Conservation (phyloP, 495 filamentous ascomycete genomes). For the Choiromyces venosus region DNA sequence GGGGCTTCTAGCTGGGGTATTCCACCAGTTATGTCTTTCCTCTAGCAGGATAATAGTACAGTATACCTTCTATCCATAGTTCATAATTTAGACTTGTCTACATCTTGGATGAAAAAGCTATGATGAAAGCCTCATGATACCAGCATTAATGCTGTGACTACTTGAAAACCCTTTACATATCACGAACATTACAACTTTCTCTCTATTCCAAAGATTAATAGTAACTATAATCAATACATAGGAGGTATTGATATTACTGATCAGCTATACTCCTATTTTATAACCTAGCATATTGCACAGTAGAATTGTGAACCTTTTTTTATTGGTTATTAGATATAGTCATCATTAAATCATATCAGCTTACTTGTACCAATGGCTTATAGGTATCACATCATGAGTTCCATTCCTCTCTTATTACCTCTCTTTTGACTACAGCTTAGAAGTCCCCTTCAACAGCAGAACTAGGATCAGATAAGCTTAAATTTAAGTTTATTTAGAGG, state of each 20-base stretch:
- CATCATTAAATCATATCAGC: slow-evolving; percentile 1
- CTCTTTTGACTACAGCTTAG: too few relatives aligned
- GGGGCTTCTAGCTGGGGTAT: too few relatives aligned
- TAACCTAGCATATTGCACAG: slow-evolving; percentile 13
- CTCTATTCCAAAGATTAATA: slow-evolving; percentile 14
- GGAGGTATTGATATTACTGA: slow-evolving; percentile 31
- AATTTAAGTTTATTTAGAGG: too few relatives aligned
- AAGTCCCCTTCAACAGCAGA: too few relatives aligned
- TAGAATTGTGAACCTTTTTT: slow-evolving; percentile 30
- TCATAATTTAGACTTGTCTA: slow-evolving; percentile 4
- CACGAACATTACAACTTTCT: neutral
- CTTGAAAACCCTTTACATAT: neutral
- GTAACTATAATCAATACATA: slow-evolving; percentile 33
- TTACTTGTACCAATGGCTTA: too few relatives aligned
- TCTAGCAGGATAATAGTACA: slow-evolving; percentile 13
- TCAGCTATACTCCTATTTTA: slow-evolving; percentile 21
- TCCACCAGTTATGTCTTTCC: neutral
- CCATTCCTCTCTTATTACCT: too few relatives aligned
- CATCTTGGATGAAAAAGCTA: neutral
- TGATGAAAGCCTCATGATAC: slow-evolving; percentile 1
- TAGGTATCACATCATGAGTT: too few relatives aligned
- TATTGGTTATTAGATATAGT: slow-evolving; percentile 35
- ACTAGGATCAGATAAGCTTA: too few relatives aligned
- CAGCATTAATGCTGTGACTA: neutral
- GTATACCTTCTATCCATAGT: slow-evolving; percentile 14